Base-by-base conservation (phyloP, 306 rosid genomes). In the Begonia fuchsioides region DNA sequence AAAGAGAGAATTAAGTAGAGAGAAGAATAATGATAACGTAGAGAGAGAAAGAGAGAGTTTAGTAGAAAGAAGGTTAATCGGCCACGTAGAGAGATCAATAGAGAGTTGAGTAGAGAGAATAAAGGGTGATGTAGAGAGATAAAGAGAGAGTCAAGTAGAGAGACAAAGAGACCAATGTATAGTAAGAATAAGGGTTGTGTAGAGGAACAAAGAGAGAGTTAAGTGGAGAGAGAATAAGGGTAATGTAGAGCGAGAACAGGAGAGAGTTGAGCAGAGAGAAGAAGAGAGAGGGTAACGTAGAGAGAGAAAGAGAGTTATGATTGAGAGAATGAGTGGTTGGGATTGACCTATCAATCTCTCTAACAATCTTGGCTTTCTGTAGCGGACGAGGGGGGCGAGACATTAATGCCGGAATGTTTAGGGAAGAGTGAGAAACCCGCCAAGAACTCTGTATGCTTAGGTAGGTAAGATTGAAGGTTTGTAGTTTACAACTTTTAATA, bases 251-350 rank as follows among this genome's bases (percentile, higher is more conserved):
- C 43, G 58, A 49, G 10, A 49, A 19, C 44, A n/a, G n/a, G n/a
- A n/a, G n/a, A n/a, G n/a, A n/a, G n/a, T n/a, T n/a, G n/a, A n/a
- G n/a, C n/a, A n/a, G 63, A 13, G 76, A 54, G 95, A 88, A 83
- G 78, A 86, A 11, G 46, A 9, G 32, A 8, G 13, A n/a, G 20
- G 44, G 20, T 13, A 12, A 0, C 50, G 13, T 48, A 38, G 53
- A 50, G 66, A 44, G 59, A 49, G 9, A 49, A 62, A 76, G 59
- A 13, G 76, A 54, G 75, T 62, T 59, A 88, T 88, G 95, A 88
- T 88, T 81, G 90, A 76, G 60, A 44, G 80, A 88, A 83, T 78
- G 88, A 88, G 95, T 88, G 96, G 96, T 88, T 78, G 86, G 78
- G 75, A 80, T 66, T 65, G 85, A 68, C 74, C 68, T 35, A 39